Conservation (phyloP, 495 filamentous ascomycete species). For the Penicillium samsonianum region DNA sequence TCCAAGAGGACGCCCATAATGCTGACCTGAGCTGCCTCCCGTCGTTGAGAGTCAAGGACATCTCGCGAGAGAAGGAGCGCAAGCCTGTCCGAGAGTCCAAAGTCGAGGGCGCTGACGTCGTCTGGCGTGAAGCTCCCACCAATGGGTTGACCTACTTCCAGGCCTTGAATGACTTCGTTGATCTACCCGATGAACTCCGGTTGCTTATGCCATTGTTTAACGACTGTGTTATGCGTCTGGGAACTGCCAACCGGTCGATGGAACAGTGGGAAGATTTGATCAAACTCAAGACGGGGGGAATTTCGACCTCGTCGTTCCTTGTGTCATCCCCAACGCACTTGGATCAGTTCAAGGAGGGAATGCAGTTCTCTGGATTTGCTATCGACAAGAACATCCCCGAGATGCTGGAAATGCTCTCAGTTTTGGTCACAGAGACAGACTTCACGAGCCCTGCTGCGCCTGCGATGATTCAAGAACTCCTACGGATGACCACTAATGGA, state of each 20-base stretch:
- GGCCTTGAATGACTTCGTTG: constrained; percentile 75
- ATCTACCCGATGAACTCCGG: constrained; percentile 82
- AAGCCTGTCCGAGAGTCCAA: constrained; percentile 67
- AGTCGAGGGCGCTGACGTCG: constrained; percentile 68
- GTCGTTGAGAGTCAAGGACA: constrained; percentile 82
- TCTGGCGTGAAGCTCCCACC: constrained; percentile 89
- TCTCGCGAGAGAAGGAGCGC: constrained; percentile 73
- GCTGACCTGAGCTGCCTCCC: constrained; percentile 87
- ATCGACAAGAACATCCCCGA: constrained; percentile 84
- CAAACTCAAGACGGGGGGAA: constrained; percentile 93
- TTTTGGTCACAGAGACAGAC: constrained; percentile 79
- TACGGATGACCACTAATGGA: constrained; percentile 81
- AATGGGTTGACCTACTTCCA: constrained; percentile 97
- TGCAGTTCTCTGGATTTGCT: constrained; percentile 80
- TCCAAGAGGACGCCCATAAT: constrained; percentile 78
- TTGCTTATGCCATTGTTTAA: constrained; percentile 87
- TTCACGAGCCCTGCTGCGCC: constrained; percentile 82
- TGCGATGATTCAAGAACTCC: constrained; percentile 76
- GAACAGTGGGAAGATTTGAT: constrained; percentile 94
- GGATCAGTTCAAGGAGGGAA: constrained; percentile 70
- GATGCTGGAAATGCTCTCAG: constrained; percentile 86
- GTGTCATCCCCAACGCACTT: constrained; percentile 73
- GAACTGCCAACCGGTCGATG: constrained; percentile 84
- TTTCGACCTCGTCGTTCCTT: constrained; percentile 76
- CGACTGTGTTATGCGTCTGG: constrained; percentile 87